Conservation (phyloP, 306 rosid genomes). For the Castanea sativa region DNA sequence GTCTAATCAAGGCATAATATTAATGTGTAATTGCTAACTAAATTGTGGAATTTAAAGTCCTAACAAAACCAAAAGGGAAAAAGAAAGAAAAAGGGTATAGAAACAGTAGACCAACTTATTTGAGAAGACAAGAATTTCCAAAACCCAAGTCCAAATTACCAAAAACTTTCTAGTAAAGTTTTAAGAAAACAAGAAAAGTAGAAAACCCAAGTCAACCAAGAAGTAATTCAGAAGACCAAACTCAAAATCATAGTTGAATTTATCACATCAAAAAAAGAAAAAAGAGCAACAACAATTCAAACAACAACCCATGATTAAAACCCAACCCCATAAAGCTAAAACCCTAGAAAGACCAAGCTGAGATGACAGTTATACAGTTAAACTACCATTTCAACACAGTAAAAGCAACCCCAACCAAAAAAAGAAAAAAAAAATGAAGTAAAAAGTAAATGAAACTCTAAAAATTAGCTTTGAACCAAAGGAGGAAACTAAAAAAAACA, state of each 20-base stretch:
- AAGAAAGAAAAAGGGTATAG: neutral
- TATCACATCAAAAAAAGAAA: neutral
- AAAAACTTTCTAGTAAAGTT: slow-evolving; percentile 29
- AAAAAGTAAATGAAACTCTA: slow-evolving; percentile 1
- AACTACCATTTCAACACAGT: slow-evolving; percentile 32
- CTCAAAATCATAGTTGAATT: slow-evolving; percentile 14
- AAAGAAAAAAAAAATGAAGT: neutral
- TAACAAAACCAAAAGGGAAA: too few relatives aligned
- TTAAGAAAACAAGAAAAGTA: too few relatives aligned
- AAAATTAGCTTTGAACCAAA: slow-evolving; percentile 2
- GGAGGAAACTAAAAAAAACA: neutral
- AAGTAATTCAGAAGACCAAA: slow-evolving; percentile 17
- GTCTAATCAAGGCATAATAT: neutral
- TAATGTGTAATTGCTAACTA: neutral
- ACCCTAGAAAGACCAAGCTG: slow-evolving; percentile 21
- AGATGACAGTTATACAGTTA: slow-evolving; percentile 21
- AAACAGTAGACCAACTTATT: slow-evolving; percentile 4
- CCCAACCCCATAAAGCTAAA: slow-evolving; percentile 16
- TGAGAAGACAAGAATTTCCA: slow-evolving; percentile 1
- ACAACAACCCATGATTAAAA: neutral
- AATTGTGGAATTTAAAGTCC: neutral
- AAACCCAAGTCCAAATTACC: slow-evolving; percentile 17
- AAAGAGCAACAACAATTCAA: neutral
- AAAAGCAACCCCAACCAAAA: slow-evolving; percentile 3
- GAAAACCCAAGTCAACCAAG: slow-evolving; percentile 62